Evolutionary conservation across 1,284 basidiomycete species (phyloP).

Genomic region (Trametes polyzona): DNA sequence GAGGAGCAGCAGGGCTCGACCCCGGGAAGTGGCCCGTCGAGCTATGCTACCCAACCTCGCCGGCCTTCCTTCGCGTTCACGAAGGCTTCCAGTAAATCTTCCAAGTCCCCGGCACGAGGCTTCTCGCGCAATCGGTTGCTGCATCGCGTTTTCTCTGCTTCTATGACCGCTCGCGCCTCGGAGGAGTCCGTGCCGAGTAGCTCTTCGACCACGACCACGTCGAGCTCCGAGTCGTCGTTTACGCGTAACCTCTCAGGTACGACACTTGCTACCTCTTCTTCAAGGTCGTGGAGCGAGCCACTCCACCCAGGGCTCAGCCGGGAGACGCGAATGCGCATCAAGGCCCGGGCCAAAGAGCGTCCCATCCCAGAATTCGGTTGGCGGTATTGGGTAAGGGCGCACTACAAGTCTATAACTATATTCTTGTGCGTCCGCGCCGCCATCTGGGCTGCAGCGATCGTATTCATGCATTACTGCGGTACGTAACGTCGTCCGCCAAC

Average conservation of each 20-base stretch:
- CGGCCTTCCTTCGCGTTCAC: background rate
- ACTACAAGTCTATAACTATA: slow-evolving; percentile 28
- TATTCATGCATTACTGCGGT: slow-evolving; percentile 39
- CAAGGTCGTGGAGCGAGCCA: slow-evolving; percentile 32
- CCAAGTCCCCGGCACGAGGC: background rate
- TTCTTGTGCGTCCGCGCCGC: slow-evolving; percentile 30
- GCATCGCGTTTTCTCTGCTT: background rate
- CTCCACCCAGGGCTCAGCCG: slow-evolving; percentile 34
- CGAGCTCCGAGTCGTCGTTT: slow-evolving; percentile 22
- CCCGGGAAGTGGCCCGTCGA: background rate
- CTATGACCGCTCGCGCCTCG: background rate
- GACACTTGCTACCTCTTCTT: slow-evolving; percentile 24
- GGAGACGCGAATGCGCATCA: slow-evolving; percentile 34
- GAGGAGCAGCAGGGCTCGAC: background rate
- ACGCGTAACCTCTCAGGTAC: slow-evolving; percentile 26
- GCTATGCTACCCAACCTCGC: background rate
- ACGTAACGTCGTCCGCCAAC: background rate
- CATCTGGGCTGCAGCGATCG: slow-evolving; percentile 34
- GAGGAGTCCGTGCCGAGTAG: slow-evolving; percentile 8
- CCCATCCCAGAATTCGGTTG: slow-evolving; percentile 33
- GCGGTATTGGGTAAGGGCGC: slow-evolving; percentile 30
- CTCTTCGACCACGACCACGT: slow-evolving; percentile 15
- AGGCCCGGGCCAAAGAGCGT: slow-evolving; percentile 32
- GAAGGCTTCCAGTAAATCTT: background rate
- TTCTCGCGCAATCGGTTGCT: background rate